These are phyloP conservation scores for Clarireedia homoeocarpa DNA, from an alignment of 2,329 filamentous ascomycete genomes.

Conservation along the genomic window DNA sequence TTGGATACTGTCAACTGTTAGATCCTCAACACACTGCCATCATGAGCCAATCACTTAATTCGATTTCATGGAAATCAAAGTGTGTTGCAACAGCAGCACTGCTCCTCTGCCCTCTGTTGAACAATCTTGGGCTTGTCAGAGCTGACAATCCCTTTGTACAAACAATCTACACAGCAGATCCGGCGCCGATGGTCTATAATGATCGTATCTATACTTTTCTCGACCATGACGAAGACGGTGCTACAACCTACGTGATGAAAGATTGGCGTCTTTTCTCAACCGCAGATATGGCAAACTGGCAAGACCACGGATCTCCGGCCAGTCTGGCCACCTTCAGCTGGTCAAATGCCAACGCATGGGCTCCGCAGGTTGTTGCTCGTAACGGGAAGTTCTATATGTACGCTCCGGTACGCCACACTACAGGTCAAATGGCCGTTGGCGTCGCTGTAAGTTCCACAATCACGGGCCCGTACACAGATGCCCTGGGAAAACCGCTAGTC, in stretches of 20 bases:
- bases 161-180: neutral
- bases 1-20: too few species aligned
- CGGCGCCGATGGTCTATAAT: neutral
- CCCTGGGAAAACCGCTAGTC: too few species aligned
- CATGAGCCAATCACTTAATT: too few species aligned
- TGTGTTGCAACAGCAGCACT: too few species aligned
- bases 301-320: neutral
- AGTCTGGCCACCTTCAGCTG: neutral
- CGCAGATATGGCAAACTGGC: neutral
- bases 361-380: neutral
- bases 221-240: neutral
- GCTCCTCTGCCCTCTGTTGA: too few species aligned
- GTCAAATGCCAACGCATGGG: neutral
- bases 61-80: too few species aligned
- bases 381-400: conserved; percentile 1
- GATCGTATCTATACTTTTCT: neutral
- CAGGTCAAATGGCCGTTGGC: neutral
- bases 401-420: neutral
- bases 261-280: neutral
- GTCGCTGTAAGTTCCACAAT: neutral
- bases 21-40: too few species aligned
- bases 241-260: neutral
- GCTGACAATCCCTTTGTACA: neutral
- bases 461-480: too few species aligned
- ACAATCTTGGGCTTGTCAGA: neutral